Evolutionary conservation across 768 basidiomycete species (phyloP).

Genomic region (Boletus pseudopeckii): DNA sequence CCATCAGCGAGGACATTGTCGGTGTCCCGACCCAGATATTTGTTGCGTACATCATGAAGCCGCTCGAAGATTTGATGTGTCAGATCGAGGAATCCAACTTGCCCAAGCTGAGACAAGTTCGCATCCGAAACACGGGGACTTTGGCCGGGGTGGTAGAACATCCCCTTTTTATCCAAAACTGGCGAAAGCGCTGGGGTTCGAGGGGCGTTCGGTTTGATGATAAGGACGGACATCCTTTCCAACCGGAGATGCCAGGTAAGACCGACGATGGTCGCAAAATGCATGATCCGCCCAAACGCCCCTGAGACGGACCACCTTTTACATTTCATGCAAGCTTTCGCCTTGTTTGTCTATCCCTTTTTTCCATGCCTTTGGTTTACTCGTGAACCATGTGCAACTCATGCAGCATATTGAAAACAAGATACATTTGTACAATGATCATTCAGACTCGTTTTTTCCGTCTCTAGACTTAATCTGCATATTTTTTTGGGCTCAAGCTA

Average conservation of each 20-base stretch:
- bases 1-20: slow-evolving; percentile 37
- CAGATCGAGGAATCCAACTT: slow-evolving; percentile 36
- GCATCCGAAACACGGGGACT: slow-evolving; percentile 40
- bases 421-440: slow-evolving; percentile 1
- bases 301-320: background rate
- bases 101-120: slow-evolving; percentile 35
- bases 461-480: background rate
- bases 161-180: slow-evolving; percentile 24
- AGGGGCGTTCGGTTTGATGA: slow-evolving; percentile 32
- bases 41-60: slow-evolving; percentile 38
- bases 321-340: background rate
- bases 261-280: background rate
- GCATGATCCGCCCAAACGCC: background rate
- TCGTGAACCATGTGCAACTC: background rate
- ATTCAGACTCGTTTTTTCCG: background rate
- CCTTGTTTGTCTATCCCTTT: background rate
- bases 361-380: background rate
- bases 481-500: background rate
- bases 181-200: slow-evolving; percentile 28
- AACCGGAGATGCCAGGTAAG: background rate
- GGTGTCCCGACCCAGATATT: slow-evolving; percentile 38
- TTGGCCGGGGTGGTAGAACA: slow-evolving; percentile 33
- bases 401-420: background rate
- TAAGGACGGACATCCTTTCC: slow-evolving; percentile 27
- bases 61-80: slow-evolving; percentile 38